A percentile compares a stretch with the other conserved stretches of the same genome.
Evolutionary conservation across 345 rosid genomes (phyloP).

Genomic region (Eucalyptus pumila): DNA sequence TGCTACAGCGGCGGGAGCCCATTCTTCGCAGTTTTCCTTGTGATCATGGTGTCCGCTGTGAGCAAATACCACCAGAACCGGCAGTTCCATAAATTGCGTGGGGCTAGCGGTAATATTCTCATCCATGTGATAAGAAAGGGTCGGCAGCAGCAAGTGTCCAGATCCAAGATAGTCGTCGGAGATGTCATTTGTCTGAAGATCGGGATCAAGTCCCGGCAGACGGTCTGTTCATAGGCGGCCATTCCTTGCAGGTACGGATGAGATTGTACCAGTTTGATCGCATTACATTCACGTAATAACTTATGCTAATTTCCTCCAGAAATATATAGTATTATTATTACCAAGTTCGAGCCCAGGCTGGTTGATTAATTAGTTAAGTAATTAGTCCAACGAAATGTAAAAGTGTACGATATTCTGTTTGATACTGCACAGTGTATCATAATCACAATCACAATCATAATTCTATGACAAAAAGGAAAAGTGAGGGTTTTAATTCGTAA

Average conservation of each 20-base stretch:
- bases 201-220: constrained; percentile 9
- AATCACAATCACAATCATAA: background rate
- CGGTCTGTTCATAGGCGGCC: constrained; percentile 36
- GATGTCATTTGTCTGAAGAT: no score
- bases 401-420: background rate
- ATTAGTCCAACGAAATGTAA: no score
- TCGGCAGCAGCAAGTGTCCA: constrained; percentile 27
- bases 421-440: background rate
- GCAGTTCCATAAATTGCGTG: constrained; percentile 39
- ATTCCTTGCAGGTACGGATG: constrained; percentile 5
- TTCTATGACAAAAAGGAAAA: background rate
- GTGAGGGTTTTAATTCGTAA: background rate
- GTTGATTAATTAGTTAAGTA: background rate
- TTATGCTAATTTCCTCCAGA: no score
- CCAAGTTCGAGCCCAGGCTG: background rate
- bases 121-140: constrained; percentile 40
- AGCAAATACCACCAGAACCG: constrained; percentile 37
- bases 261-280: no score
- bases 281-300: no score
- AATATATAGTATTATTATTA: no score
- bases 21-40: constrained; percentile 31
- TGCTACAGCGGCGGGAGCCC: constrained; percentile 23
- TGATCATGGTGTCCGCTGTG: constrained; percentile 32
- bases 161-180: constrained; percentile 4
- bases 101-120: constrained; percentile 33